Base-by-base conservation (phyloP, 169 alveolate species). In the Cryptosporidium sp. region DNA sequence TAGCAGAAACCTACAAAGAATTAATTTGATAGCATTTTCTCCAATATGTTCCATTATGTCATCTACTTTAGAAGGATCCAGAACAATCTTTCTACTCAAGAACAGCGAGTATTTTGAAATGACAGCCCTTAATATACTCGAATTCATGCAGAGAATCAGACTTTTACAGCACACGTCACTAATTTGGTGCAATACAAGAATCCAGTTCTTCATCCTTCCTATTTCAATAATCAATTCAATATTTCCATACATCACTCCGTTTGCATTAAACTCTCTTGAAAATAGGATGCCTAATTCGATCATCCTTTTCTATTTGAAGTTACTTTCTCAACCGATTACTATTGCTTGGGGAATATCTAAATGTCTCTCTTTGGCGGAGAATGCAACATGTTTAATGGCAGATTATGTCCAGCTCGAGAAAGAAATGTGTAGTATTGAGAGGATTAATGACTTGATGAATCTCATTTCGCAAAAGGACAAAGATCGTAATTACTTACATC, bases 31-130 rank as follows among this genome's bases (percentile, higher is more conserved):
- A n/a, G 89, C 89, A 10, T 65, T 80, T 41, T 80, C 89, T 33
- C 89, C 89, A 59, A 39, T 80, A 12, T 80, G 89, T 18, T 80
- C 89, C 33, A 80, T 80, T n/a, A 80, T 80, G 89, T 59, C 89
- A n/a, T 80, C 89, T 10, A 80, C 89, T 12, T 48, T 59, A 21
- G 75, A 62, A 45, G 89, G 89, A 48, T 23, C 89, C 8, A 59
- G 75, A 43, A 80, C 89, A n/a, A 80, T 80, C 7, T 59, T 65
- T 65, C 55, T 80, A 23, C 51, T 80, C 10, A 80, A 80, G 21
- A 80, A 80, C 21, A 23, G 68, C 37, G 75, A 80, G 8, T 67
- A 80, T 9, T 80, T 80, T 65, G 89, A 80, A 31, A 80, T 45
- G 26, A 29, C 48, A 26, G 35, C 89, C 12, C 45, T 80, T 1